Evolutionary conservation across 768 basidiomycete genomes (phyloP), one percentile per base, ranked within the genome.

Genomic region (Boletus eberwhitei): DNA sequence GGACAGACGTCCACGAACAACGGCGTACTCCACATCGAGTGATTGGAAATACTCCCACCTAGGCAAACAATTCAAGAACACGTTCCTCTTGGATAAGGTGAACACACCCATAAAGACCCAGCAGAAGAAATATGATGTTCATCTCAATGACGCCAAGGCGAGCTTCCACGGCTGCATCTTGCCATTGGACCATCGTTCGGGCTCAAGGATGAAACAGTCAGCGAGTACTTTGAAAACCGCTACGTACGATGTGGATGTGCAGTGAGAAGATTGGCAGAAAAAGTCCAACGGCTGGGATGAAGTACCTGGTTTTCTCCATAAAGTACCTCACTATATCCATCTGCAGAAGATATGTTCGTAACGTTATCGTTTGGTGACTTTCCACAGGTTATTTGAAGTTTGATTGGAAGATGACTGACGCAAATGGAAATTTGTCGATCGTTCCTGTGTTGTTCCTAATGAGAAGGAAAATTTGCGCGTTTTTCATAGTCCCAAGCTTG

Each of bases 31-130:
- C 4, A 65, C 53, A 2, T 54, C 50, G 13, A 59, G 43, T 2
- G 61, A 59, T 12, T 48, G 42, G 2, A 70, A 7, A 35, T 65
- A 69, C 14, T 67, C 63, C 70, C 68, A 69, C 3, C 68, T 67
- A 24, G 4, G 14, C 29, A 2, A n/a, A 42, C 19, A 0, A 21
- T 38, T 45, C 16, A n/a, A 31, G 38, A 17, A 35, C 1, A n/a
- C 14, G 4, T 48, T 13, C 37, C 39, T 32, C 16, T 19, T 8
- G 17, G 11, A 34, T 29, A 32, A 7, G 16, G 17, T 22, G 26
- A 50, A 54, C 59, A 6, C 52, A 67, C 67, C 58, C 67, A 40
- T 58, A 69, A 19, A 71, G 29, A 16, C 63, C 65, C 3, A 67
- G 34, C 4, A 61, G 8, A 29, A 71, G 31, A 38, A 58, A 60